A percentile compares a stretch with the other conserved stretches of the same genome.
Evolutionary conservation across 257 asterid genomes (phyloP).

Genomic region (Solanum acaule): DNA sequence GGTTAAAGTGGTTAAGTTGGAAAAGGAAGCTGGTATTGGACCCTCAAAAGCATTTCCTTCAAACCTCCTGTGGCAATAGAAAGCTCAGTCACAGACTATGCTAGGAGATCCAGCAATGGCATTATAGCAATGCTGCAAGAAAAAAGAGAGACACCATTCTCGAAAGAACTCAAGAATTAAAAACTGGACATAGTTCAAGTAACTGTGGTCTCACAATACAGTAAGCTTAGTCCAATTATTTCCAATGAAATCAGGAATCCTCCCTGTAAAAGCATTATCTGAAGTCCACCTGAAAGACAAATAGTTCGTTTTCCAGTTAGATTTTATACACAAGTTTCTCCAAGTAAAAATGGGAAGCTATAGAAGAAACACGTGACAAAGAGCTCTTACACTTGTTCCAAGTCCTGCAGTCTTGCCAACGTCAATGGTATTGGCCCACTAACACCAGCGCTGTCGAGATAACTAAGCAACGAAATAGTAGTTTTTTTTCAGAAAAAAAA

Average conservation of each 20-base stretch:
- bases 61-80: conserved; percentile 40
- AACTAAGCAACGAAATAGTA: conserved; percentile 18
- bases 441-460: conserved; percentile 46
- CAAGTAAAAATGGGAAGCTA: background rate
- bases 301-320: background rate
- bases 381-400: conserved; percentile 33
- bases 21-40: conserved; percentile 55
- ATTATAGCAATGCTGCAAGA: background rate
- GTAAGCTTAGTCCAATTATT: conserved; percentile 43
- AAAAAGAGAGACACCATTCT: background rate
- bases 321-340: background rate
- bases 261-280: conserved; percentile 56
- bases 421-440: conserved; percentile 45
- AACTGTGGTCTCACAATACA: conserved; percentile 36
- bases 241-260: conserved; percentile 69
- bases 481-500: background rate
- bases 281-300: conserved; percentile 50
- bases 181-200: background rate
- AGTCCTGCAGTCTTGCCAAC: conserved; percentile 29
- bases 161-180: background rate
- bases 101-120: background rate
- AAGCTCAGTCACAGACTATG: background rate
- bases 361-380: background rate
- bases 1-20: conserved; percentile 47
- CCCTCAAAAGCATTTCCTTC: conserved; percentile 82